phyloP scores from a whole-genome alignment of 2,329 filamentous ascomycete genomes.

The Hypomyces rosellus region DNA sequence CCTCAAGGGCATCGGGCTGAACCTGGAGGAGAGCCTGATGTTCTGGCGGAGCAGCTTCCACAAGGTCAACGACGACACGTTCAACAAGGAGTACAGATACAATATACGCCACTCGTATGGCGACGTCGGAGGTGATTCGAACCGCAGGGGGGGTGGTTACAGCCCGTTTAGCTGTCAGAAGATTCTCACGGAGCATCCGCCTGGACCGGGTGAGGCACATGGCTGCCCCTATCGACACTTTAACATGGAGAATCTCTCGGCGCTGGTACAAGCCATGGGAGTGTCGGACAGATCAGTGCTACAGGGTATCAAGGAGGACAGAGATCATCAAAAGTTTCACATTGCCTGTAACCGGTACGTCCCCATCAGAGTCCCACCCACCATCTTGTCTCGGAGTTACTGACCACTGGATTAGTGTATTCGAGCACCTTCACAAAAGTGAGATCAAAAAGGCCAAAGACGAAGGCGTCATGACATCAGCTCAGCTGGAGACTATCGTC shows the following conservation, averaged over 20 bases:
- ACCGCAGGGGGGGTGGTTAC: constrained; percentile 80
- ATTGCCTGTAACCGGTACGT: constrained; percentile 85
- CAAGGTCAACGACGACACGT: constrained; percentile 84
- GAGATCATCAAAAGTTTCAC: constrained; percentile 81
- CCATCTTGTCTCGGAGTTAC: constrained; percentile 10
- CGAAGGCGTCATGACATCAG: constrained; percentile 61
- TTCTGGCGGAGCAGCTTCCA: constrained; percentile 90
- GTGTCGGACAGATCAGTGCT: constrained; percentile 72
- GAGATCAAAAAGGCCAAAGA: constrained; percentile 74
- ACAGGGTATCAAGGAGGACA: constrained; percentile 79
- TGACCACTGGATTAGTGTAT: constrained; percentile 52
- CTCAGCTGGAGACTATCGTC: constrained; percentile 87
- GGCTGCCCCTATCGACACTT: constrained; percentile 98
- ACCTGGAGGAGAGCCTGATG: constrained; percentile 79
- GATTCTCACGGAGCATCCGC: constrained; percentile 82
- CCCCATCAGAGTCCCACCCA: not conserved
- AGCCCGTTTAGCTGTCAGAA: constrained; percentile 92
- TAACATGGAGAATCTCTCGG: constrained; percentile 74
- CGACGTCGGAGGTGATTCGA: constrained; percentile 88
- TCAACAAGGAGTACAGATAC: constrained; percentile 97
- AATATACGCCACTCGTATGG: constrained; percentile 94
- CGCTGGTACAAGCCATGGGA: constrained; percentile 70
- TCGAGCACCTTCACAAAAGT: constrained; percentile 76
- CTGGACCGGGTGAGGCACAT: constrained; percentile 80
- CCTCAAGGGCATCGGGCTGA: constrained; percentile 89